Conservation (phyloP, 768 basidiomycete genomes). For the Boletus huronensis region DNA sequence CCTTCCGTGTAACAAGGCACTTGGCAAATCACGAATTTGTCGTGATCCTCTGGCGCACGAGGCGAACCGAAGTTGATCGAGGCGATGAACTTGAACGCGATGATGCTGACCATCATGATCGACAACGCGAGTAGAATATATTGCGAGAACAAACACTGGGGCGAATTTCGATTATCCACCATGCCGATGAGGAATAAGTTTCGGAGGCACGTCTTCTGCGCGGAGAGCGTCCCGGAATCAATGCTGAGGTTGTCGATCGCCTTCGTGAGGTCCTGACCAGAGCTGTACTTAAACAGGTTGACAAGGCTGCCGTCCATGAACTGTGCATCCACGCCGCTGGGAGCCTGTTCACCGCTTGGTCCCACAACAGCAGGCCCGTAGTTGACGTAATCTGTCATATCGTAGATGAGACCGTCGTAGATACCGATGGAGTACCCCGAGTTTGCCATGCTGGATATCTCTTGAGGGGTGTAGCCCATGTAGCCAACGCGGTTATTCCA, state of each 20-base stretch:
- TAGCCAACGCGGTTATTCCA: conserved; percentile 88
- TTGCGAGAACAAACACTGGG: conserved; percentile 87
- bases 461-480: conserved; percentile 75
- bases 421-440: conserved; percentile 69
- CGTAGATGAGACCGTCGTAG: conserved; percentile 85
- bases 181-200: conserved; percentile 92
- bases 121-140: conserved; percentile 90
- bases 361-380: conserved; percentile 56
- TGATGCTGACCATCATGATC: conserved; percentile 88
- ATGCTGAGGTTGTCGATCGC: conserved; percentile 59
- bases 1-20: conserved; percentile 99
- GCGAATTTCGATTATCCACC: conserved; percentile 87
- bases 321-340: conserved; percentile 40
- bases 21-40: conserved; percentile 97
- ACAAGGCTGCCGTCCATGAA: conserved; percentile 76
- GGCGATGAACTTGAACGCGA: conserved; percentile 94
- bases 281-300: conserved; percentile 68
- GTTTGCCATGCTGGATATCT: conserved; percentile 68
- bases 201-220: conserved; percentile 85
- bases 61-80: conserved; percentile 78
- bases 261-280: conserved; percentile 83
- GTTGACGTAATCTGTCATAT: conserved; percentile 75
- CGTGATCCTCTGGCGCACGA: conserved; percentile 89
- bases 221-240: conserved; percentile 52
- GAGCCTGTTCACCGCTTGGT: conserved; percentile 47